phyloP scores from a whole-genome alignment of 2,329 filamentous ascomycete genomes.

The Paracoccidioides brasiliensis region DNA sequence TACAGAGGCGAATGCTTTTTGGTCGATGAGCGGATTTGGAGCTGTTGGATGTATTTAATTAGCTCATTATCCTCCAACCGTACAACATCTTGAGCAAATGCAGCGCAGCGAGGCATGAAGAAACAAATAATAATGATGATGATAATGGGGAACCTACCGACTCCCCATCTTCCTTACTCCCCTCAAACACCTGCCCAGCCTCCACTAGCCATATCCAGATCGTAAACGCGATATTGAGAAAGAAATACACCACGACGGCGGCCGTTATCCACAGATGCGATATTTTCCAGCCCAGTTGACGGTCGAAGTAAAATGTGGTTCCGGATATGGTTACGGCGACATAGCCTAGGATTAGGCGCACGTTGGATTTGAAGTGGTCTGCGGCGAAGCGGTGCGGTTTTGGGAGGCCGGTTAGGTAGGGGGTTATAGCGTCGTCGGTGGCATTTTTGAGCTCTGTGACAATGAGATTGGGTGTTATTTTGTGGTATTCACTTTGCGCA shows the following conservation, averaged over 20 bases:
- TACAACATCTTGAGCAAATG: too few relatives aligned
- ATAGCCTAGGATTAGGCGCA: slow-evolving; percentile 75
- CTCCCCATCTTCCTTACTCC: slow-evolving; percentile 52
- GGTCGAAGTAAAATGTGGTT: slow-evolving; percentile 82
- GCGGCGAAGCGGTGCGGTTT: slow-evolving; percentile 52
- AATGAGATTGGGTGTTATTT: background rate
- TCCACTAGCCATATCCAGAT: slow-evolving; percentile 79
- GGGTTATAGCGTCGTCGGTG: slow-evolving; percentile 83
- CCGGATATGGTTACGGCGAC: slow-evolving; percentile 65
- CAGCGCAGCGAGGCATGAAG: too few relatives aligned
- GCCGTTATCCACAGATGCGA: slow-evolving; percentile 70
- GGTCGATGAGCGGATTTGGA: slow-evolving; percentile 54
- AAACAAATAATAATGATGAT: background rate
- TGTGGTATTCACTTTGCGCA: background rate
- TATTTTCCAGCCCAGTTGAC: slow-evolving; percentile 73
- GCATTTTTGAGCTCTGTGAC: slow-evolving; percentile 86
- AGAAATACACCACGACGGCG: slow-evolving; percentile 66
- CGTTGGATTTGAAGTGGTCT: slow-evolving; percentile 65
- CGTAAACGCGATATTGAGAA: slow-evolving; percentile 65
- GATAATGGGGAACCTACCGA: slow-evolving; percentile 32
- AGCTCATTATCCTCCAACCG: background rate
- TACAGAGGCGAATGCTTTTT: slow-evolving; percentile 75
- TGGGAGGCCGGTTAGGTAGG: slow-evolving; percentile 82
- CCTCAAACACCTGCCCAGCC: slow-evolving; percentile 68
- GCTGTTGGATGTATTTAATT: background rate